phyloP scores from a whole-genome alignment of 2,329 filamentous ascomycete species.

The Pezicula radicicola region DNA sequence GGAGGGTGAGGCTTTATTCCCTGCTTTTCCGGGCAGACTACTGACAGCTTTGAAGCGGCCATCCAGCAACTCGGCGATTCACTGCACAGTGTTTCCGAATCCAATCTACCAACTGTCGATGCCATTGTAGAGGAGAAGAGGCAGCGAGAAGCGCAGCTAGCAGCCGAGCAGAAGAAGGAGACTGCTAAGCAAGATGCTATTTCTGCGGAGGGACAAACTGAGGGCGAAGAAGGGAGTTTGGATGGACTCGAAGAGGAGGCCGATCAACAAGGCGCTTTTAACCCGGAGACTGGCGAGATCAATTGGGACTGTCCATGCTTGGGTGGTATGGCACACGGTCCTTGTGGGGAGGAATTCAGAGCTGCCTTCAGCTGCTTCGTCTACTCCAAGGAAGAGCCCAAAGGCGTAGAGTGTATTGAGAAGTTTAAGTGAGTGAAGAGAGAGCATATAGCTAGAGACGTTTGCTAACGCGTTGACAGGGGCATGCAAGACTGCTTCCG shows the following conservation, averaged over 20 bases:
- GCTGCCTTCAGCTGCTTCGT: slow-evolving; percentile 98
- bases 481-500: slow-evolving; percentile 98
- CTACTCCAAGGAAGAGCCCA: slow-evolving; percentile 90
- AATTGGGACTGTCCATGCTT: slow-evolving; percentile 99
- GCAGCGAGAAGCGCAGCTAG: slow-evolving; percentile 24
- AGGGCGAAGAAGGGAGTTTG: slow-evolving; percentile 30
- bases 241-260: slow-evolving; percentile 76
- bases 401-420: slow-evolving; percentile 96
- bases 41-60: slow-evolving; percentile 21
- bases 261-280: slow-evolving; percentile 86
- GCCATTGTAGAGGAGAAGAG: slow-evolving; percentile 64
- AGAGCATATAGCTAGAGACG: slow-evolving; percentile 1
- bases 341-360: slow-evolving; percentile 94
- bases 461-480: slow-evolving; percentile 45
- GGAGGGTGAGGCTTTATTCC: slow-evolving; percentile 53
- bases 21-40: not conserved
- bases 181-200: slow-evolving; percentile 13
- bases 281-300: slow-evolving; percentile 98
- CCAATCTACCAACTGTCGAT: slow-evolving; percentile 62
- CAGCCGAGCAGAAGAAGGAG: slow-evolving; percentile 21
- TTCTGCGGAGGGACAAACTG: slow-evolving; percentile 15
- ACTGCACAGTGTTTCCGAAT: slow-evolving; percentile 35
- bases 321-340: slow-evolving; percentile 94
- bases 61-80: slow-evolving; percentile 33
- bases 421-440: slow-evolving; percentile 79